Base-by-base conservation (phyloP, 2,329 filamentous ascomycete genomes). In the Aureobasidium sp. region DNA sequence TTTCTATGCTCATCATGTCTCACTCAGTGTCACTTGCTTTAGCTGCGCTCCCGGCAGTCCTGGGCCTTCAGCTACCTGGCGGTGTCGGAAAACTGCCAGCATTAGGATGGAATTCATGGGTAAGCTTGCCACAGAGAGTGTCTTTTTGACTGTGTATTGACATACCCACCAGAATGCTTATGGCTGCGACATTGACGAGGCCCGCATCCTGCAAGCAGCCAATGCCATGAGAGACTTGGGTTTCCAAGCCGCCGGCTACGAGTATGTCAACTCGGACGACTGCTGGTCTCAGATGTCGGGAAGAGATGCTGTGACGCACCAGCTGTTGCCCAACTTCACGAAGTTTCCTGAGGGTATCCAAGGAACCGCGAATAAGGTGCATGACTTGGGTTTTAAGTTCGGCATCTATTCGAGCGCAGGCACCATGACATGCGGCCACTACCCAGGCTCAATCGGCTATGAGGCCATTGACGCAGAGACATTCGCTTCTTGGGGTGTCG, bases 401-500 rank as follows among this genome's bases (percentile, higher is more conserved):
- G 81, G 81, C 0, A 70, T 84, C 10, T 83, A 84, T 63, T 82
- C 80, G 14, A 66, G 69, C 59, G 63, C 65, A 41, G 68, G 68
- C 13, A 55, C 66, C 2, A 61, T 65, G n/a, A 58, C 61, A 25
- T 71, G 69, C 48, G 66, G 67, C 42, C 63, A 54, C 27, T 59
- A 62, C 29, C 37, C 61, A 60, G 62, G 58, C 4, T 77, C 73
- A 41, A 48, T 84, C 10, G 83, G 81, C 1, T 78, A 81, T 65
- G 85, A 88, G 66, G 70, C 76, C 1, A 70, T 82, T 16, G 85
- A 87, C 69, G 85, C 84, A 1, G 70, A 78, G 45, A 80, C 81
- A 0, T 86, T 82, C 67, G 80, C 81, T 1, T 74, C 76, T 21
- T 86, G 83, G 83, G 82, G 79, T 3, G 76, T 86, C 61, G 82